Evolutionary conservation across 306 rosid species (phyloP).

Genomic region (Quercus rubra): DNA sequence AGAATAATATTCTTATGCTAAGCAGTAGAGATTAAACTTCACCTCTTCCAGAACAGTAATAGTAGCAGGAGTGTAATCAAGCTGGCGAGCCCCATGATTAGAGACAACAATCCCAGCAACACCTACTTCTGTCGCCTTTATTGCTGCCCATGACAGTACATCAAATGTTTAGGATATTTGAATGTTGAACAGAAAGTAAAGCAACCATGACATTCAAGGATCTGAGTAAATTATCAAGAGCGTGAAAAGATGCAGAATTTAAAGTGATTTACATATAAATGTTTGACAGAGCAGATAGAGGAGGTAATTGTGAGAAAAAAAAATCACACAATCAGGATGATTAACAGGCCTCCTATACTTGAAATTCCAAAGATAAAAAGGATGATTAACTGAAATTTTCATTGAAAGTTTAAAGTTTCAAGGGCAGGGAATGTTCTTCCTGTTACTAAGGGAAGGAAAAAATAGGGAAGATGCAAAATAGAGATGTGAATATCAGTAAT

Average conservation of each 20-base stretch:
- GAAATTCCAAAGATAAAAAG: neutral
- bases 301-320: neutral
- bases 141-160: conserved; percentile 11
- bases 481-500: too few species aligned
- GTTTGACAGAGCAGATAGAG: neutral
- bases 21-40: neutral
- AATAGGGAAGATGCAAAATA: too few species aligned
- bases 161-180: neutral
- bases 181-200: neutral
- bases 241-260: neutral
- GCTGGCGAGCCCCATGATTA: conserved; percentile 34
- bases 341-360: neutral
- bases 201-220: neutral
- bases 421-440: neutral
- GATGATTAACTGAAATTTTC: neutral
- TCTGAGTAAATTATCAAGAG: neutral
- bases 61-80: conserved; percentile 30
- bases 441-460: neutral
- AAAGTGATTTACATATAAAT: neutral
- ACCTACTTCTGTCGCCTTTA: conserved; percentile 24
- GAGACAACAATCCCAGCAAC: conserved; percentile 27
- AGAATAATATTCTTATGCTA: neutral
- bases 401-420: neutral
- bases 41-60: conserved; percentile 35
- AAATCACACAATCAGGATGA: neutral